Evolutionary conservation across 2,329 filamentous ascomycete species (phyloP), one percentile per base, ranked within the genome.

Genomic region (Trichoderma hamatum): DNA sequence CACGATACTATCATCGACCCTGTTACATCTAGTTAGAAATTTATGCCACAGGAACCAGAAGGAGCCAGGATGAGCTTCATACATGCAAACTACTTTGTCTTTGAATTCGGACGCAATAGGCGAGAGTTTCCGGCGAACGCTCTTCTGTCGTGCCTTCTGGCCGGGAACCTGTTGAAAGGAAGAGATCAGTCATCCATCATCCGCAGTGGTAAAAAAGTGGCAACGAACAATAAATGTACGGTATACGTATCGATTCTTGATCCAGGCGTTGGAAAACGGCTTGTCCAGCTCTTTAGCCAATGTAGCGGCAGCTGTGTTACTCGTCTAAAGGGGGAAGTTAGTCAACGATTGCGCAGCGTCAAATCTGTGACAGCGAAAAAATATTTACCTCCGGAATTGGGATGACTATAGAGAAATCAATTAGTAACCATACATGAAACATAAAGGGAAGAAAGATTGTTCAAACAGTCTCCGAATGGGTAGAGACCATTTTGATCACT

Each of bases 71-170:
- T 24, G 11, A 26, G 14, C 19, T n/a, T 46, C 94, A 2, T 49
- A 49, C 88, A 5, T 97, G 94, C 70, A 97, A 9, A 98, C 91
- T 70, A 90, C 92, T 74, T 91, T 90, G 73, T 87, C 92, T 69
- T 89, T 84, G 80, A 97, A 97, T 77, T 97, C 94, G 46, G 90
- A 89, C 30, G 90, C 88, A 80, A 97, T 97, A 24, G 94, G 89
- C 70, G 92, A 95, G 49, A 98, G 85, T 82, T 98, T 98, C 60
- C 94, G 88, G 4, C 95, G 90, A 11, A 98, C 93, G 73, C 93
- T 91, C 81, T 95, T 95, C 75, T 96, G 89, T 4, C 94, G 86
- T 21, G 89, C 87, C 73, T 88, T 88, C 79, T 97, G 94, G 32
- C 61, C 61, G 21, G 61, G 61, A 16, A 64, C 11, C 46, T 49